These are phyloP conservation scores for Lipomyces orientalis DNA, from an alignment of 805 yeast species.

Conservation along the genomic window DNA sequence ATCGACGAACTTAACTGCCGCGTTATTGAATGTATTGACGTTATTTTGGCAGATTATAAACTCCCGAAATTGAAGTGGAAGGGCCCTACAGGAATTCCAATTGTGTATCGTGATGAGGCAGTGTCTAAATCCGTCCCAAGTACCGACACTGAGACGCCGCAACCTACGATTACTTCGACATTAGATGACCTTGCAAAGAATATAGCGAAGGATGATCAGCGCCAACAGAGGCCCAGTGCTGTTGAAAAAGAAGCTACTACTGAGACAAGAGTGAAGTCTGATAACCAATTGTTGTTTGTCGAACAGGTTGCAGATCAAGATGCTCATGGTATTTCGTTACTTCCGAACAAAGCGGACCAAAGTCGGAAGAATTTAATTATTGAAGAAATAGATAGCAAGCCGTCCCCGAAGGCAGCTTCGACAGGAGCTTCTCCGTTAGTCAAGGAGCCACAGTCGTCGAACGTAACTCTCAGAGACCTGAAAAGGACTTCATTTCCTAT, in stretches of 20 bases:
- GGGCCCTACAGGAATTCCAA: constrained; percentile 61
- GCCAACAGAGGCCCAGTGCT: background rate
- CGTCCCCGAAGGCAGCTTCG: background rate
- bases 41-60: constrained; percentile 48
- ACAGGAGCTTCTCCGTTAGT: background rate
- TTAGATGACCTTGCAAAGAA: background rate
- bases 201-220: background rate
- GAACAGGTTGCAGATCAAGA: constrained; percentile 1
- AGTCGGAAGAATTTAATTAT: constrained; percentile 3
- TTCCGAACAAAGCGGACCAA: background rate
- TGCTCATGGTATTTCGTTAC: background rate
- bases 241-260: background rate
- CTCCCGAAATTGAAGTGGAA: constrained; percentile 76
- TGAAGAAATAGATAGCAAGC: constrained; percentile 10
- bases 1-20: background rate
- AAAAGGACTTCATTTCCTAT: constrained; percentile 17
- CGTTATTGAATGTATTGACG: background rate
- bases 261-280: background rate
- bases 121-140: background rate
- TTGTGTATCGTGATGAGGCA: constrained; percentile 19
- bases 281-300: background rate
- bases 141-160: background rate
- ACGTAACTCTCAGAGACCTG: constrained; percentile 11
- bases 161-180: background rate
- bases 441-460: background rate